Conservation (phyloP, 2,329 filamentous ascomycete species). For the Amphichorda felina region DNA sequence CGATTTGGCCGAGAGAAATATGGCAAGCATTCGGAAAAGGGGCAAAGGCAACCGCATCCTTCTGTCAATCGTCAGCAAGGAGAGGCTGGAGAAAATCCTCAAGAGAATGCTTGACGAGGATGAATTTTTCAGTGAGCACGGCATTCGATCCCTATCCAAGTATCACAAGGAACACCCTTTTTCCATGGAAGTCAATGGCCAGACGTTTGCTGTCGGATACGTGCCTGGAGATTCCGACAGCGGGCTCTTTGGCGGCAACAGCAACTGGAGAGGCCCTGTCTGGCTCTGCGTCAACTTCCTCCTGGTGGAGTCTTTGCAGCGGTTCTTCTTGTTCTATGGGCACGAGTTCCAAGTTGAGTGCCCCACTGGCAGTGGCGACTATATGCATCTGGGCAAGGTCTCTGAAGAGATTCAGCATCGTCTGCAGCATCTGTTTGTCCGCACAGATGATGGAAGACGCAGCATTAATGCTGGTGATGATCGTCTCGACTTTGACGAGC, state of each 20-base stretch:
- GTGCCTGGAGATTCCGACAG: conserved; percentile 94
- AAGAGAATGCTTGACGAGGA: conserved; percentile 87
- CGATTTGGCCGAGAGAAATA: conserved; percentile 84
- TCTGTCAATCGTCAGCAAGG: conserved; percentile 82
- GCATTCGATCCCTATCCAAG: conserved; percentile 86
- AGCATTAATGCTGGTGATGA: conserved; percentile 82
- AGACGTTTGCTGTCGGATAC: conserved; percentile 78
- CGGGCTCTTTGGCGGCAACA: conserved; percentile 90
- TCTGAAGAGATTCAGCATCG: conserved; percentile 93
- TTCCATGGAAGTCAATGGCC: conserved; percentile 91
- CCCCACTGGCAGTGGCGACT: conserved; percentile 83
- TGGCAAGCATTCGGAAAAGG: conserved; percentile 82
- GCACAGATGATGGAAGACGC: conserved; percentile 72
- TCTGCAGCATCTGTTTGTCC: conserved; percentile 80
- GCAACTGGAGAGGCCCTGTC: conserved; percentile 92
- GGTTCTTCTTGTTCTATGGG: conserved; percentile 95
- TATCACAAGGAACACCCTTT: conserved; percentile 83
- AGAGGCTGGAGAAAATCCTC: conserved; percentile 80
- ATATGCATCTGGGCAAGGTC: conserved; percentile 91
- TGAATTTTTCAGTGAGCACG: conserved; percentile 83
- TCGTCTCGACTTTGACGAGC: conserved; percentile 75
- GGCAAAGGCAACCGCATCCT: conserved; percentile 84
- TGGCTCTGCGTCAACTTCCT: conserved; percentile 97
- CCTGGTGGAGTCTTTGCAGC: conserved; percentile 83
- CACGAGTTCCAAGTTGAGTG: conserved; percentile 83